phyloP scores from a whole-genome alignment of 345 rosid species.

The Cardamine occulta region DNA sequence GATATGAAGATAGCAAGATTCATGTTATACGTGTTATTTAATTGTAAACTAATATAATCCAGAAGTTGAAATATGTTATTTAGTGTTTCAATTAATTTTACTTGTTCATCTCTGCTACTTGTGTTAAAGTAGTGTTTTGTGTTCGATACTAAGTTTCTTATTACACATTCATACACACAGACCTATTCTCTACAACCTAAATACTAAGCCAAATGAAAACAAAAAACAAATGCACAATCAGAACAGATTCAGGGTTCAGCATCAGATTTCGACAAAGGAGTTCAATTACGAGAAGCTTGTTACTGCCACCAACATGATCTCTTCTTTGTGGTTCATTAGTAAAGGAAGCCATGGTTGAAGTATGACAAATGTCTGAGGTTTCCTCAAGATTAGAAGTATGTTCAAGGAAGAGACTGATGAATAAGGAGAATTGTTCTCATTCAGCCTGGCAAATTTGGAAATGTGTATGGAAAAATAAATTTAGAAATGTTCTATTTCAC shows the following conservation, averaged over 20 bases:
- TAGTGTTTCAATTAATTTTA: too few relatives aligned
- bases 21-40: slow-evolving; percentile 3
- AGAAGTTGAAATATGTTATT: not conserved
- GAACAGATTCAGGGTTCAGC: not conserved
- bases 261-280: slow-evolving; percentile 2
- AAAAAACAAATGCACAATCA: not conserved
- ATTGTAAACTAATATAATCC: slow-evolving; percentile 16
- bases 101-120: too few relatives aligned
- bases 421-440: too few relatives aligned
- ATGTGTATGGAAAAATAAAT: too few relatives aligned
- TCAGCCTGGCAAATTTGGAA: too few relatives aligned
- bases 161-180: not conserved
- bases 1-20: slow-evolving; percentile 23
- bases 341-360: slow-evolving; percentile 88
- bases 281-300: slow-evolving; percentile 59
- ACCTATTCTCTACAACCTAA: not conserved
- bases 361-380: too few relatives aligned
- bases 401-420: too few relatives aligned
- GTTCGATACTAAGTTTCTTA: not conserved
- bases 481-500: too few relatives aligned
- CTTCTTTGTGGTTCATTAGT: slow-evolving; percentile 57
- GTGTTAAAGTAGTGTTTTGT: not conserved
- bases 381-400: too few relatives aligned
- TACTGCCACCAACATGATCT: slow-evolving; percentile 60
- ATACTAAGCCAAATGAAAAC: not conserved